A percentile compares a stretch with the other conserved stretches of the same genome.
These are phyloP conservation scores for Trichoderma simmonsii DNA, from an alignment of 2,329 filamentous ascomycete species.

Conservation along the genomic window DNA sequence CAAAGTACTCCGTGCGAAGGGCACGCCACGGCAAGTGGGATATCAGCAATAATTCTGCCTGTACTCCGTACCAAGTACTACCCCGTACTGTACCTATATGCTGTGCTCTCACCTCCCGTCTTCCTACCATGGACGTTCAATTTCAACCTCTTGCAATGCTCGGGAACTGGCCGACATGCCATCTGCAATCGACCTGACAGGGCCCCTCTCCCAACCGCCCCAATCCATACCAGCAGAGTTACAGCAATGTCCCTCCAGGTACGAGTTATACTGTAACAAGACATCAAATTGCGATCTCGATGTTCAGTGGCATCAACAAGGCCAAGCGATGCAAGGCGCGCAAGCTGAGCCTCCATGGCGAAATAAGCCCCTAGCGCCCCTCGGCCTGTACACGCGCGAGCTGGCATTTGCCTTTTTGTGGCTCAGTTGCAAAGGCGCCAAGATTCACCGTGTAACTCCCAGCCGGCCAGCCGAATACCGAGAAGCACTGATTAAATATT, in stretches of 20 bases:
- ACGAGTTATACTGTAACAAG: not conserved
- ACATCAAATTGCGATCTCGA: not conserved
- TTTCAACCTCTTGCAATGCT: not conserved
- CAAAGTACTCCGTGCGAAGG: not conserved
- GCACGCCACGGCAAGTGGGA: not conserved
- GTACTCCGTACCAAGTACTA: not conserved
- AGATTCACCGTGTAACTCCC: not conserved
- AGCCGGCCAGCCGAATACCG: not conserved
- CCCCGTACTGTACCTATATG: not conserved
- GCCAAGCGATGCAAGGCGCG: not conserved
- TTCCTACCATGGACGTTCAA: not conserved
- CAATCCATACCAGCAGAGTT: not conserved
- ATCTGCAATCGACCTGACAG: not conserved
- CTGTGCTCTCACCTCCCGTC: too few relatives aligned
- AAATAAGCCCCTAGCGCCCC: not conserved
- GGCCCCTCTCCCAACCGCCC: not conserved
- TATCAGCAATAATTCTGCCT: not conserved
- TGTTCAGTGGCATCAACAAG: not conserved
- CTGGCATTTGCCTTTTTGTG: not conserved
- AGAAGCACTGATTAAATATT: not conserved
- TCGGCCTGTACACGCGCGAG: not conserved
- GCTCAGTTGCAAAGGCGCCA: not conserved
- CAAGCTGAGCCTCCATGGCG: not conserved
- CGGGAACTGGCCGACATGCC: slow-evolving; percentile 1
- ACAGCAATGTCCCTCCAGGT: not conserved